A percentile compares a stretch with the other conserved stretches of the same genome.
These are phyloP conservation scores for Botrytis sinoallii DNA, from an alignment of 2,329 filamentous ascomycete genomes.

Conservation along the genomic window DNA sequence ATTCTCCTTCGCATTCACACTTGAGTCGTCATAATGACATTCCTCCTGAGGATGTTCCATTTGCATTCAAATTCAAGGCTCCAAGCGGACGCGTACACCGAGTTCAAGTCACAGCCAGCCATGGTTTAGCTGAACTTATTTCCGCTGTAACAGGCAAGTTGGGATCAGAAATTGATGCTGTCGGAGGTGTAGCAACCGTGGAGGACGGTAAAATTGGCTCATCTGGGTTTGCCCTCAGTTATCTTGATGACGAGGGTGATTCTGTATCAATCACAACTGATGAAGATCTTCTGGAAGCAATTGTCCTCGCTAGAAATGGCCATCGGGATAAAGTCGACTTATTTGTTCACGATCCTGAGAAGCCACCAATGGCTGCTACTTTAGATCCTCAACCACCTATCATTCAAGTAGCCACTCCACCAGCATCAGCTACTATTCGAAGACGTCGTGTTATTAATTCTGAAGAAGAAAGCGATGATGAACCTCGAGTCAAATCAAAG, in stretches of 20 bases:
- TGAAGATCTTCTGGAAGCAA: slow-evolving; percentile 86
- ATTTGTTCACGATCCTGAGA: slow-evolving; percentile 90
- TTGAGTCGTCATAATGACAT: slow-evolving; percentile 53
- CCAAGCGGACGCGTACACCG: slow-evolving; percentile 92
- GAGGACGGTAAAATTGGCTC: slow-evolving; percentile 75
- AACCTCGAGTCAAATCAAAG: slow-evolving; percentile 42
- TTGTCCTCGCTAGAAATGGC: slow-evolving; percentile 74
- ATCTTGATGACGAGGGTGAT: slow-evolving; percentile 94
- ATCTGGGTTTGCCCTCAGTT: slow-evolving; percentile 86
- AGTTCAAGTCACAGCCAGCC: slow-evolving; percentile 75
- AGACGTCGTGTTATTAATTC: slow-evolving; percentile 46
- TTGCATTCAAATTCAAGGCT: slow-evolving; percentile 99
- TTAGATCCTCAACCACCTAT: slow-evolving; percentile 56
- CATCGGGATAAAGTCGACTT: slow-evolving; percentile 91
- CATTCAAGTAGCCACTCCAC: slow-evolving; percentile 50
- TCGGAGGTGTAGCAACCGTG: slow-evolving; percentile 76
- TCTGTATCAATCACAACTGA: slow-evolving; percentile 96
- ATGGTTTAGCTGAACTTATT: slow-evolving; percentile 79
- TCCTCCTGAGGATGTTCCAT: slow-evolving; percentile 68
- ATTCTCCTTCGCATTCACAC: slow-evolving; percentile 69
- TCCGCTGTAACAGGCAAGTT: slow-evolving; percentile 78
- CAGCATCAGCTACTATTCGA: slow-evolving; percentile 46
- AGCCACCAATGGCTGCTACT: slow-evolving; percentile 71
- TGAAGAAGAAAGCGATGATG: slow-evolving; percentile 53
- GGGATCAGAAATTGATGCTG: slow-evolving; percentile 73